phyloP scores from a whole-genome alignment of 2,329 filamentous ascomycete genomes.

The Chaetothyriales sp. region DNA sequence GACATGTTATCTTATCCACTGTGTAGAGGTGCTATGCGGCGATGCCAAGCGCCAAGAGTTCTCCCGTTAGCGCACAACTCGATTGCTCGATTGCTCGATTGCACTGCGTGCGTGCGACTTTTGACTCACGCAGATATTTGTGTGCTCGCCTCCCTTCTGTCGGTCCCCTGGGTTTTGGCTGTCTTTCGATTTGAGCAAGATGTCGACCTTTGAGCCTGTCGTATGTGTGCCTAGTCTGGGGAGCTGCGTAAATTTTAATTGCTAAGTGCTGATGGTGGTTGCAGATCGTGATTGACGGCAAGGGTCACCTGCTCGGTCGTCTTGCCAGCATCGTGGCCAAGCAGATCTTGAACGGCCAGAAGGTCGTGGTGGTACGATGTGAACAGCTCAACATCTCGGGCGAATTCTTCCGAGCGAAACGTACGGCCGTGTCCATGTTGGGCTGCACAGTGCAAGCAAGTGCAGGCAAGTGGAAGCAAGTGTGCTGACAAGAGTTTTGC shows the following conservation, averaged over 20 bases:
- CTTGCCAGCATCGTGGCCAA: slow-evolving; percentile 41
- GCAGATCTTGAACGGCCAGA: slow-evolving; percentile 43
- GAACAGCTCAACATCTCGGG: slow-evolving; percentile 99
- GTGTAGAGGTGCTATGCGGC: no score
- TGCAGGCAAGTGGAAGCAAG: no score
- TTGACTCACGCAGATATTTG: not conserved
- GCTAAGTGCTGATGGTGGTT: slow-evolving; percentile 5
- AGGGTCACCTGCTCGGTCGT: slow-evolving; percentile 98
- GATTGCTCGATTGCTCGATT: not conserved
- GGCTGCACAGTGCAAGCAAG: not conserved
- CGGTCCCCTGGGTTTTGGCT: not conserved
- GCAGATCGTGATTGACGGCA: slow-evolving; percentile 98
- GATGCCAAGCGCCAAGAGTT: not conserved
- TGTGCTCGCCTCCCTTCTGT: not conserved
- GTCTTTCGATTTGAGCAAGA: slow-evolving; percentile 31
- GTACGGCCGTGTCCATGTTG: slow-evolving; percentile 43
- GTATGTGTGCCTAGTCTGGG: slow-evolving; percentile 34
- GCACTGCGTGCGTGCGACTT: not conserved
- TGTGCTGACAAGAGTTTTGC: not conserved
- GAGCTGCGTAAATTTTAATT: slow-evolving; percentile 5
- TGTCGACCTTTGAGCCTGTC: slow-evolving; percentile 55
- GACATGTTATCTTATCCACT: no score
- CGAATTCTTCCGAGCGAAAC: slow-evolving; percentile 99
- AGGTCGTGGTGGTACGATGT: slow-evolving; percentile 97
- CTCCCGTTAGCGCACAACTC: not conserved